Evolutionary conservation across 208 protist species (phyloP).

Genomic region (Plasmodiophora brassicae): DNA sequence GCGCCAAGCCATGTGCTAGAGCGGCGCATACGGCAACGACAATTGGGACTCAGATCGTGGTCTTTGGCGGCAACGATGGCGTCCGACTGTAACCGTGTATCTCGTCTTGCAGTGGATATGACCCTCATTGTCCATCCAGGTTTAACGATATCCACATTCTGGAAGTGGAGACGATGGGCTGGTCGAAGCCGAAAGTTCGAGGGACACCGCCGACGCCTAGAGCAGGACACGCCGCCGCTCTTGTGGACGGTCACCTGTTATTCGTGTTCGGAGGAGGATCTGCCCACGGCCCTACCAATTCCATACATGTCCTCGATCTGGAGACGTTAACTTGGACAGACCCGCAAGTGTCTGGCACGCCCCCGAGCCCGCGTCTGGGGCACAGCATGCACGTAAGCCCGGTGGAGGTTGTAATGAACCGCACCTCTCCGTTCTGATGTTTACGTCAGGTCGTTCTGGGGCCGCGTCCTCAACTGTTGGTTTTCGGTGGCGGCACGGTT

Average conservation of each 20-base stretch:
- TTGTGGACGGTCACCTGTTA: background rate
- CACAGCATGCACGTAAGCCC: conserved; percentile 9
- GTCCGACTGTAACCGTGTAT: conserved; percentile 20
- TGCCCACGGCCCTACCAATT: background rate
- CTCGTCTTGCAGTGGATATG: no score
- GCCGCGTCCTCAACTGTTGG: background rate
- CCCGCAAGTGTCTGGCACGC: background rate
- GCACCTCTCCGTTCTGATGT: no score
- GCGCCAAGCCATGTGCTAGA: background rate
- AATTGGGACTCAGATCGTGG: background rate
- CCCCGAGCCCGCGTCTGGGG: background rate
- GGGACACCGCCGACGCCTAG: background rate
- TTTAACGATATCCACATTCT: conserved; percentile 37
- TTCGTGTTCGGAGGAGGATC: conserved; percentile 3
- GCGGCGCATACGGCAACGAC: conserved; percentile 5
- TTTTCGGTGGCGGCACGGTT: conserved; percentile 8
- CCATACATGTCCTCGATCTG: conserved; percentile 5
- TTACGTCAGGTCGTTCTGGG: background rate
- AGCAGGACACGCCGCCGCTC: background rate
- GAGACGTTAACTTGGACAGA: conserved; percentile 23
- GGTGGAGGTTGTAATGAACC: no score
- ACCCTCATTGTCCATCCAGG: background rate
- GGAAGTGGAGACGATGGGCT: conserved; percentile 17
- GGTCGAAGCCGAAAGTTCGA: background rate
- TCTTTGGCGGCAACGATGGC: conserved; percentile 34